phyloP scores from a whole-genome alignment of 345 rosid species.

The Melastoma malabathricum region DNA sequence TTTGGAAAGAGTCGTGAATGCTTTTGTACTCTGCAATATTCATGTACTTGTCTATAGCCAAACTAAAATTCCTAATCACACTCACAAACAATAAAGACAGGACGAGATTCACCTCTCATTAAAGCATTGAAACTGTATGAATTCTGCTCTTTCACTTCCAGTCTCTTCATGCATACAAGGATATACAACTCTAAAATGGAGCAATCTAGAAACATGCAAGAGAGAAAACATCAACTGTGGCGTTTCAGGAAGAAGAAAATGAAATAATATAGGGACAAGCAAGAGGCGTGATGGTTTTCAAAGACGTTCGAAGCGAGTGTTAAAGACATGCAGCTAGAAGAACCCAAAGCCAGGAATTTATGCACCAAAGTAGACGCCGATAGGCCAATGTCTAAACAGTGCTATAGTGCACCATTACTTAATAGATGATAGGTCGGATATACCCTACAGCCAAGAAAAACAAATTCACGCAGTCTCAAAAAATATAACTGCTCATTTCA shows the following conservation, averaged over 20 bases:
- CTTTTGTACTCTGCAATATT: conserved; percentile 59
- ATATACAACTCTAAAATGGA: conserved; percentile 78
- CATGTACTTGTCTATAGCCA: neutral
- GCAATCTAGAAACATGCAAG: conserved; percentile 43
- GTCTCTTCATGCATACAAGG: conserved; percentile 73
- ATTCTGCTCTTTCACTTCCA: conserved; percentile 78
- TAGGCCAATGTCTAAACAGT: too few species aligned
- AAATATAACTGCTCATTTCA: too few species aligned
- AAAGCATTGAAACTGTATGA: conserved; percentile 70
- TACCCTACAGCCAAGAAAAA: neutral
- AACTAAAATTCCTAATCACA: neutral
- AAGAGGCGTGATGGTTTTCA: neutral
- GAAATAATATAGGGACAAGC: too few species aligned
- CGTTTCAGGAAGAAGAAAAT: neutral
- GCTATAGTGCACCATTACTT: too few species aligned
- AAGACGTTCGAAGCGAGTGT: neutral
- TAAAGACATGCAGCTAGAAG: neutral
- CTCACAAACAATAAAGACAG: too few species aligned
- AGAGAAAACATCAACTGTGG: neutral
- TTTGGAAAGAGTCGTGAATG: conserved; percentile 63
- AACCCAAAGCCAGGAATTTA: too few species aligned
- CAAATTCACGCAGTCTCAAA: neutral
- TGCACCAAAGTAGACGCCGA: too few species aligned
- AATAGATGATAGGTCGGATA: too few species aligned
- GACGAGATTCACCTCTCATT: conserved; percentile 52